Conservation (phyloP, 2,329 filamentous ascomycete species). For the Davidsoniella virescens region DNA sequence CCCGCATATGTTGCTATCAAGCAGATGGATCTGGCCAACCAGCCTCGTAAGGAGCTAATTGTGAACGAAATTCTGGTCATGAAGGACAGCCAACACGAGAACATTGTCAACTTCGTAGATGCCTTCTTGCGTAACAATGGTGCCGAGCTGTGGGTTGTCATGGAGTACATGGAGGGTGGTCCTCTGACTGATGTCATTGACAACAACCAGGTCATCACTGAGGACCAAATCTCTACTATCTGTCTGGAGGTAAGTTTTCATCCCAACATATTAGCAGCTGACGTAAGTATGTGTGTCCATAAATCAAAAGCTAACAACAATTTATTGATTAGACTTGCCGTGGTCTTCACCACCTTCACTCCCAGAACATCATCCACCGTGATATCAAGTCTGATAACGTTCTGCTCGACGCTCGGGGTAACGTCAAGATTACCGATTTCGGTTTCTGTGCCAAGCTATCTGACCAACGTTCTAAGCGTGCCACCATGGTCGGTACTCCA, state of each 20-base stretch:
- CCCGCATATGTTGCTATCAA: constrained; percentile 87
- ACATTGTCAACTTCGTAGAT: constrained; percentile 98
- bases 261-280: not conserved
- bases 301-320: constrained; percentile 1
- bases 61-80: constrained; percentile 99
- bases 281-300: constrained; percentile 14
- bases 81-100: constrained; percentile 96
- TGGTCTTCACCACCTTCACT: constrained; percentile 84
- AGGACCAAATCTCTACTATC: constrained; percentile 95
- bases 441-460: constrained; percentile 98
- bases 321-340: constrained; percentile 59
- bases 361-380: constrained; percentile 93
- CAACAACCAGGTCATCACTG: constrained; percentile 84
- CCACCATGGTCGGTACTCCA: constrained; percentile 96
- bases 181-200: constrained; percentile 97
- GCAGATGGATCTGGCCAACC: constrained; percentile 97
- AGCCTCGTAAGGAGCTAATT: constrained; percentile 93
- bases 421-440: constrained; percentile 98
- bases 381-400: constrained; percentile 99
- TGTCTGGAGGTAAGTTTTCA: constrained; percentile 63
- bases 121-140: constrained; percentile 92
- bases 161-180: constrained; percentile 99
- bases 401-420: constrained; percentile 78
- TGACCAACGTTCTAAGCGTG: constrained; percentile 89
- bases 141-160: constrained; percentile 95